Percentiles rank a stretch among this genome's conserved stretches.
Evolutionary conservation across 2,329 filamentous ascomycete species (phyloP).

Genomic region (Whalleya microplaca): DNA sequence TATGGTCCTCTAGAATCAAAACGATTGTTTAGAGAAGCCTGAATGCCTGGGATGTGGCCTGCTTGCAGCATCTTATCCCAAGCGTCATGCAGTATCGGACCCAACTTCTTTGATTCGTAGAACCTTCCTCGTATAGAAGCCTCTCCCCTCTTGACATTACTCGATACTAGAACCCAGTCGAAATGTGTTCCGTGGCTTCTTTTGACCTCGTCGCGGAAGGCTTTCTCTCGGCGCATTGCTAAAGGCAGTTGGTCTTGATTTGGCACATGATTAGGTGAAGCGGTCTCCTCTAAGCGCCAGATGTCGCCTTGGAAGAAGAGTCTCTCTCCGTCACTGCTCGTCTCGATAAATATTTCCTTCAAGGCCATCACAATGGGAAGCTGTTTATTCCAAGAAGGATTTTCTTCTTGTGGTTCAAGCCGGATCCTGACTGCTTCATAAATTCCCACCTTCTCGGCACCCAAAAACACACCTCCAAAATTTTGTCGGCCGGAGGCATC

Average conservation of each 20-base stretch:
- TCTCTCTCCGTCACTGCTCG: conserved; percentile 13
- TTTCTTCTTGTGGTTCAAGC: conserved; percentile 43
- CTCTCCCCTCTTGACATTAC: conserved; percentile 41
- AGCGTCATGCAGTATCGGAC: conserved; percentile 51
- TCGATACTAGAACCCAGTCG: conserved; percentile 38
- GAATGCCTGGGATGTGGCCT: conserved; percentile 48
- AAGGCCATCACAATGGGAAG: conserved; percentile 41
- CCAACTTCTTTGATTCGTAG: conserved; percentile 58
- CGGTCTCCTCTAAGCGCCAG: conserved; percentile 31
- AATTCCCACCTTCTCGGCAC: conserved; percentile 53
- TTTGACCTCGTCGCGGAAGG: conserved; percentile 36
- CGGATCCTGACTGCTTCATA: conserved; percentile 54
- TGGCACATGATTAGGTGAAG: conserved; percentile 8
- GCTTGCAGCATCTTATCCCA: conserved; percentile 41
- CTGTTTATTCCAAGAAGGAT: conserved; percentile 36
- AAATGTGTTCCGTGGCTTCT: conserved; percentile 28
- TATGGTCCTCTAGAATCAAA: conserved; percentile 50
- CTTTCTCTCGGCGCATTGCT: conserved; percentile 34
- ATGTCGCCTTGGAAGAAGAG: conserved; percentile 35
- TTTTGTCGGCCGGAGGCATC: conserved; percentile 33
- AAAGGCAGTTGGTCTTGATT: conserved; percentile 22
- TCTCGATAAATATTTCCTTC: conserved; percentile 40
- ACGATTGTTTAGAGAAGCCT: conserved; percentile 57
- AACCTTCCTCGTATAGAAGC: conserved; percentile 57
- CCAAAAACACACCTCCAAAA: conserved; percentile 55